phyloP scores from a whole-genome alignment of 2,329 filamentous ascomycete species.

The Verticillium klebahnii region DNA sequence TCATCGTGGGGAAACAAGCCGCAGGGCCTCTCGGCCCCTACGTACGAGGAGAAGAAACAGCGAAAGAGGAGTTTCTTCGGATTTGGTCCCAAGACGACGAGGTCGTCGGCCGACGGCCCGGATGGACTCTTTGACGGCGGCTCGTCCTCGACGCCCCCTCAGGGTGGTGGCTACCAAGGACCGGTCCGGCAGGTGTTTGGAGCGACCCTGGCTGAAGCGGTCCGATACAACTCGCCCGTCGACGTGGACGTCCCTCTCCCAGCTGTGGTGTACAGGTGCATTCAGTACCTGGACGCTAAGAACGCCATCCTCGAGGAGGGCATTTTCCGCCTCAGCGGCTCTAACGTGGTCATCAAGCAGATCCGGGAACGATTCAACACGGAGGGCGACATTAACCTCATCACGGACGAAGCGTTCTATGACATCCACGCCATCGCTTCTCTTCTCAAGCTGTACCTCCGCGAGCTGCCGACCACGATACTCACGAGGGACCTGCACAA shows the following conservation, averaged over 20 bases:
- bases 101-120: constrained; percentile 50
- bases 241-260: constrained; percentile 75
- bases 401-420: constrained; percentile 79
- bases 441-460: constrained; percentile 86
- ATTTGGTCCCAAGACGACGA: constrained; percentile 53
- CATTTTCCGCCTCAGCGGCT: constrained; percentile 96
- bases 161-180: constrained; percentile 38
- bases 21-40: constrained; percentile 41
- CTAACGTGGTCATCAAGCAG: constrained; percentile 87
- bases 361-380: constrained; percentile 89
- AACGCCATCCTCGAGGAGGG: constrained; percentile 83
- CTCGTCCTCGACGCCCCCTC: constrained; percentile 36
- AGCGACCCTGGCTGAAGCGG: constrained; percentile 78
- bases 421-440: constrained; percentile 96
- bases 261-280: constrained; percentile 89
- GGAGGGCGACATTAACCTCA: constrained; percentile 85
- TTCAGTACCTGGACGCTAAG: constrained; percentile 85
- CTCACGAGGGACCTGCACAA: constrained; percentile 86
- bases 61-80: constrained; percentile 78
- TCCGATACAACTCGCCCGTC: constrained; percentile 69
- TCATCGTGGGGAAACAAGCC: constrained; percentile 79
- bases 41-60: constrained; percentile 69
- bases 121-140: constrained; percentile 48
- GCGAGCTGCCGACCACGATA: constrained; percentile 87
- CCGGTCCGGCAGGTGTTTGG: constrained; percentile 75